phyloP scores from a whole-genome alignment of 495 filamentous ascomycete genomes.

The Aspergillus ellipticus region DNA sequence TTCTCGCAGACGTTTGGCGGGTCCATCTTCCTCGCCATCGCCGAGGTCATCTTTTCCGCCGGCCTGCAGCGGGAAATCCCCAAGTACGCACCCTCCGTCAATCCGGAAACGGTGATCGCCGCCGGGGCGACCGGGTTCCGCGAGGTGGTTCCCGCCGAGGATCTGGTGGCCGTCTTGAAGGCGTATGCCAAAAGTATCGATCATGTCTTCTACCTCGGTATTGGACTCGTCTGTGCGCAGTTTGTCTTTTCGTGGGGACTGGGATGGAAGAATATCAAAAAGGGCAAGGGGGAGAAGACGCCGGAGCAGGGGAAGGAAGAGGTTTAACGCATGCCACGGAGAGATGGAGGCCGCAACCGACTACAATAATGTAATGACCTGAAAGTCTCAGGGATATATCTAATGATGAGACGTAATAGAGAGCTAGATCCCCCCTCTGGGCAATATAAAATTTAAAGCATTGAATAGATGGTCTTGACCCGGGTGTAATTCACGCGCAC shows the following conservation, averaged over 20 bases:
- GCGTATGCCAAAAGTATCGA: constrained; percentile 71
- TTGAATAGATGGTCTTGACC: no score
- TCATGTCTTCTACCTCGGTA: constrained; percentile 61
- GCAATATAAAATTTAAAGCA: no score
- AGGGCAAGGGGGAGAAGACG: not conserved
- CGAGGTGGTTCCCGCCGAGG: constrained; percentile 35
- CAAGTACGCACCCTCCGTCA: constrained; percentile 46
- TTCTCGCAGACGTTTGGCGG: constrained; percentile 69
- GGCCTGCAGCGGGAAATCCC: constrained; percentile 55
- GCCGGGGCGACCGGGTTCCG: constrained; percentile 68
- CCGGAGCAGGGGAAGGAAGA: not conserved
- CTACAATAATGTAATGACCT: no score
- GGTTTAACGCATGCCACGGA: not conserved
- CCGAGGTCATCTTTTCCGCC: constrained; percentile 72
- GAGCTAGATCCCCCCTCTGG: no score
- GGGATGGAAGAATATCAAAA: constrained; percentile 8
- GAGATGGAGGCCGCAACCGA: no score
- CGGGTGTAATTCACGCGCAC: no score
- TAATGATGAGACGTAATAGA: no score
- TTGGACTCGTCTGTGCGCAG: constrained; percentile 44
- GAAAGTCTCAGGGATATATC: no score
- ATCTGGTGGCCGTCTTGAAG: constrained; percentile 53
- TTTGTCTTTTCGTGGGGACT: constrained; percentile 5
- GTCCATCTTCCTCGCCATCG: constrained; percentile 69
- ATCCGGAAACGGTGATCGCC: constrained; percentile 47